Evolutionary conservation across 345 rosid species (phyloP).

Genomic region (Punica granatum): DNA sequence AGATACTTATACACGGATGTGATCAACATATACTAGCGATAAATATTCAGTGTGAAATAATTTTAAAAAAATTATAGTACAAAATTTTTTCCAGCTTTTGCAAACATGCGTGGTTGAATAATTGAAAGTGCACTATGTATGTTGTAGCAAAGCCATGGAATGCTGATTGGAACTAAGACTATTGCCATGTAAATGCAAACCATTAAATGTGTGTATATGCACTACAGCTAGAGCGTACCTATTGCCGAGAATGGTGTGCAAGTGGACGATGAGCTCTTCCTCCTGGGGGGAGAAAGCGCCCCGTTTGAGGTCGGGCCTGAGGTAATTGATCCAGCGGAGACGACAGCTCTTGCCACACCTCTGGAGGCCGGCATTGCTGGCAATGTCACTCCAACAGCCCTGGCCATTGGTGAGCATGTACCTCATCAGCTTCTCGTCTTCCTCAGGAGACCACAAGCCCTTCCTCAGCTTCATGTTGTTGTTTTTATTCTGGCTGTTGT

Average conservation of each 20-base stretch:
- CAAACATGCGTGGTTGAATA: too few relatives aligned
- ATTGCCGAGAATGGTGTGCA: conserved; percentile 75
- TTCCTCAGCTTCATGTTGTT: conserved; percentile 44
- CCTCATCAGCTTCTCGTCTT: conserved; percentile 67
- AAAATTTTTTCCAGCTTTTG: too few relatives aligned
- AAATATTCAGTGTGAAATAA: not conserved
- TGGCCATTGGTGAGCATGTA: conserved; percentile 73
- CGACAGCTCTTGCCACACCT: conserved; percentile 88
- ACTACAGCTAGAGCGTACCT: too few relatives aligned
- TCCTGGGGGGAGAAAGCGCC: conserved; percentile 74
- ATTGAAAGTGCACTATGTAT: too few relatives aligned
- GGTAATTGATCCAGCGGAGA: conserved; percentile 79
- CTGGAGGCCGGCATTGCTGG: conserved; percentile 62
- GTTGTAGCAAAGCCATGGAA: too few relatives aligned
- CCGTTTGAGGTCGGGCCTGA: conserved; percentile 77
- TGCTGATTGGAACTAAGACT: too few relatives aligned
- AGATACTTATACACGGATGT: not conserved
- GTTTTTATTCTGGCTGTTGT: conserved; percentile 9
- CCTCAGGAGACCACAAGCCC: conserved; percentile 86
- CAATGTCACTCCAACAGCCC: conserved; percentile 85
- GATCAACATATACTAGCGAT: not conserved
- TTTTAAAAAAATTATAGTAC: too few relatives aligned
- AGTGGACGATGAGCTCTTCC: conserved; percentile 64
- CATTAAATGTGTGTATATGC: too few relatives aligned
- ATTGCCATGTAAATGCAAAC: too few relatives aligned